Base-by-base conservation (phyloP, 306 rosid species). In the Lathyrus sativus region DNA sequence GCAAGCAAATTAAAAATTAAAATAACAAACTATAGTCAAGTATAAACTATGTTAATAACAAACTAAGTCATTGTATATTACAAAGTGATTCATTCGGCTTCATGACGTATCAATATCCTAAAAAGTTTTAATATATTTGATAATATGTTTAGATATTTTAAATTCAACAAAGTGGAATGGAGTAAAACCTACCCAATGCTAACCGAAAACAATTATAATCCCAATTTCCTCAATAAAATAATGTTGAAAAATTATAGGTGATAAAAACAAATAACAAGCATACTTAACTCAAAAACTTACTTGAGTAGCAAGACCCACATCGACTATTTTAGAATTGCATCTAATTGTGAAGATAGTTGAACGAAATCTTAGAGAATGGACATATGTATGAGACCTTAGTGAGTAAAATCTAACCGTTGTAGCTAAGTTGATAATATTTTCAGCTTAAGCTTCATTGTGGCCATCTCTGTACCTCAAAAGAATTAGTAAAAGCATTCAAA, bases 381-480 rank as follows among this genome's bases (percentile, higher is more conserved):
- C 99, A 80, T 95, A 95, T 72, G 75, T 78, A 79, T 75, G 87
- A 71, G 95, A 83, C 81, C 79, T 87, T 35, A 95, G 82, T 1
- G 99, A 95, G 87, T 95, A 95, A 81, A 95, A 95, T 71, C 96
- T 84, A 80, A 95, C 96, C 41, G 85, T 84, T 26, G 90, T 95
- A 45, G 99, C 95, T 68, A 92, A 82, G 81, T 78, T 75, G 62
- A 76, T 55, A 69, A 82, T 50, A 80, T 73, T 82, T 67, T 85
- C 96, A 50, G 83, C 73, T 71, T 80, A 91, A 70, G 78, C 59
- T 67, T 95, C 89, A 1, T 62, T 35, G 45, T 80, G 79, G 38
- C 88, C 91, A 78, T 90, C 91, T 85, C 87, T 90, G 26, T n/a
- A n/a, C n/a, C n/a, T n/a, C n/a, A n/a, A n/a, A n/a, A n/a, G n/a